phyloP scores from a whole-genome alignment of 139 green algal species.

The Raphidocelis subcapitata region DNA sequence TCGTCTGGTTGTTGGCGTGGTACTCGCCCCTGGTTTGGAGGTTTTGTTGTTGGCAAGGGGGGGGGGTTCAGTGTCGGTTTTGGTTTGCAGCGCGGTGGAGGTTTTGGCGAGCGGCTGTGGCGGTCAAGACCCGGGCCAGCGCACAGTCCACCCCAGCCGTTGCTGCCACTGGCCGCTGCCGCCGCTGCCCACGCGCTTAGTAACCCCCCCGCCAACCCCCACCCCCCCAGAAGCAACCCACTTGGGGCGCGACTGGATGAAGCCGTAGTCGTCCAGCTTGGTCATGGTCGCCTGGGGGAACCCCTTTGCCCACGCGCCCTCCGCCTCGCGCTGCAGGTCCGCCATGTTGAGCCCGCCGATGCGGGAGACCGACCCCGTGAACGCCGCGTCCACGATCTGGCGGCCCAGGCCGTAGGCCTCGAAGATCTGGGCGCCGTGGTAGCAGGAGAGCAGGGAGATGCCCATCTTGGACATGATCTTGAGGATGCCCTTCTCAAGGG shows the following conservation, averaged over 20 bases:
- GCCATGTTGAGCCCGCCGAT: slow-evolving; percentile 94
- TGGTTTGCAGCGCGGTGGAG: too few species aligned
- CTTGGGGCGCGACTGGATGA: slow-evolving; percentile 86
- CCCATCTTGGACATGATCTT: slow-evolving; percentile 99
- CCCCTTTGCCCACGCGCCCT: slow-evolving; percentile 64
- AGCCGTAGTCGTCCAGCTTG: slow-evolving; percentile 98
- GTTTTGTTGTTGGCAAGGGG: too few species aligned
- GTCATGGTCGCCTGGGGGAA: slow-evolving; percentile 90
- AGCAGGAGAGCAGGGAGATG: slow-evolving; percentile 96
- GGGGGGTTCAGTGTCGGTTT: too few species aligned
- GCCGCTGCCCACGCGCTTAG: too few species aligned
- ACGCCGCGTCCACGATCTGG: slow-evolving; percentile 38
- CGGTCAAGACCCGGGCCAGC: too few species aligned
- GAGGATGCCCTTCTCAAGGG: slow-evolving; percentile 93
- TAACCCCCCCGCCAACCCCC: too few species aligned
- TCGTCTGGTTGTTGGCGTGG: slow-evolving; percentile 98
- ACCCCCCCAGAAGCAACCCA: too few species aligned
- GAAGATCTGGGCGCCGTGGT: slow-evolving; percentile 96
- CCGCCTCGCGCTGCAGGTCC: slow-evolving; percentile 90
- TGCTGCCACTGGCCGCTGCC: too few species aligned
- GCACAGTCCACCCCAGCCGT: too few species aligned
- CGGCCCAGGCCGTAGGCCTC: slow-evolving; percentile 96
- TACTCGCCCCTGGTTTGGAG: slow-evolving; percentile 88
- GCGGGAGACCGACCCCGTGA: slow-evolving; percentile 85
- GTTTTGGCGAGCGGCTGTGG: too few species aligned